phyloP scores from a whole-genome alignment of 2,329 filamentous ascomycete genomes.

The Aspergillus texensis region DNA sequence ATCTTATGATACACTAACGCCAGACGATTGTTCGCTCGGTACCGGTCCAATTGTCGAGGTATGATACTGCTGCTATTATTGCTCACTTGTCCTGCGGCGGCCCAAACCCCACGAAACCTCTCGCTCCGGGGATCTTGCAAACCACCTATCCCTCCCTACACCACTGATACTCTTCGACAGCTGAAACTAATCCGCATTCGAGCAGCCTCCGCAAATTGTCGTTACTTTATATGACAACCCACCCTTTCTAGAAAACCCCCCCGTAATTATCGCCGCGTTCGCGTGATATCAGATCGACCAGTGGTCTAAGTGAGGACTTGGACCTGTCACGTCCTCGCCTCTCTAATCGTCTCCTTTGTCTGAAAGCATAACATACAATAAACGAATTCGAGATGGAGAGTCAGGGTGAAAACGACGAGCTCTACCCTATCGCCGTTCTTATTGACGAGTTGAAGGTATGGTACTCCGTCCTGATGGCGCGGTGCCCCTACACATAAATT shows the following conservation, averaged over 20 bases:
- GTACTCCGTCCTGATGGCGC: conserved; percentile 11
- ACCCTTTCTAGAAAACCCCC: conserved; percentile 18
- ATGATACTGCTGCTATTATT: conserved; percentile 25
- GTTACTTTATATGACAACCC: conserved; percentile 21
- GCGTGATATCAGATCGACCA: conserved; percentile 32
- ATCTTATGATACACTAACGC: conserved; percentile 12
- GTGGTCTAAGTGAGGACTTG: conserved; percentile 34
- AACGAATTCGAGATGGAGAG: conserved; percentile 75
- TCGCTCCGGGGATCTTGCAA: conserved; percentile 25
- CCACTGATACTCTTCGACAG: conserved; percentile 22
- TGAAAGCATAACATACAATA: conserved; percentile 22
- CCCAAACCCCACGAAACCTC: conserved; percentile 45
- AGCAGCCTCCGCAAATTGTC: conserved; percentile 19
- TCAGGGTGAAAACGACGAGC: conserved; percentile 91
- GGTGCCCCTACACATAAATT: conserved; percentile 19
- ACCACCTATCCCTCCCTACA: conserved; percentile 28
- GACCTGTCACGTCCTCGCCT: conserved; percentile 32
- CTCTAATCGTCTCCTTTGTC: conserved; percentile 26
- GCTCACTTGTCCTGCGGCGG: conserved; percentile 35
- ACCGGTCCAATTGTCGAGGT: conserved; percentile 31
- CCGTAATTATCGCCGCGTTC: conserved; percentile 23
- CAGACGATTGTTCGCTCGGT: conserved; percentile 8
- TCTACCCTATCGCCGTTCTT: conserved; percentile 98
- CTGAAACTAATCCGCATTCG: conserved; percentile 18
- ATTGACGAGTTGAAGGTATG: conserved; percentile 98